Evolutionary conservation across 805 yeast genomes (phyloP).

Genomic region (Myxozyma kluyveri): DNA sequence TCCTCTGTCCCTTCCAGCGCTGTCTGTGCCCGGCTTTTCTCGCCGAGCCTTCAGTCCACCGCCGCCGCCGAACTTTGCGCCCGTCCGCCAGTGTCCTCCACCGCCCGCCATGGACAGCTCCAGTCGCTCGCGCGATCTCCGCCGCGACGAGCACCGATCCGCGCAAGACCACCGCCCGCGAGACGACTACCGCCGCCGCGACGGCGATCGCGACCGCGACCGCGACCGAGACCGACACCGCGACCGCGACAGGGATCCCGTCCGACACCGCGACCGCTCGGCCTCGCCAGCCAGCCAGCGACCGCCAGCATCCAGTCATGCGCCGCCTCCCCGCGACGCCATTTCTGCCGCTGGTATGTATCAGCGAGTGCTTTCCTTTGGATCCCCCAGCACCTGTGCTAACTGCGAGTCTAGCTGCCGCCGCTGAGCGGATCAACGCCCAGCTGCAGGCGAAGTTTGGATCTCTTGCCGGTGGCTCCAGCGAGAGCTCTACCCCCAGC

Average conservation of each 20-base stretch:
- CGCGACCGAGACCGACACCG: slow-evolving; percentile 19
- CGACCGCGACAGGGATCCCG: slow-evolving; percentile 24
- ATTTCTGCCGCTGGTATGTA: slow-evolving; percentile 33
- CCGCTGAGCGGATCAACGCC: slow-evolving; percentile 39
- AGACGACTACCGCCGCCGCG: not conserved
- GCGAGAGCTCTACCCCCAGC: too few species aligned
- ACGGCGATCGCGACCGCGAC: not conserved
- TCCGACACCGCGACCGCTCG: slow-evolving; percentile 24
- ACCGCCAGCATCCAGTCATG: slow-evolving; percentile 4
- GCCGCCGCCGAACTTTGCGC: not conserved
- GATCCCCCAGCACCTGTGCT: slow-evolving; percentile 11
- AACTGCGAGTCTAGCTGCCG: slow-evolving; percentile 29
- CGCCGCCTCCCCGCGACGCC: slow-evolving; percentile 31
- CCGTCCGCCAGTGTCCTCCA: not conserved
- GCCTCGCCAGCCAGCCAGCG: slow-evolving; percentile 14
- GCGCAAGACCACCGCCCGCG: not conserved
- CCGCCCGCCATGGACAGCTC: not conserved
- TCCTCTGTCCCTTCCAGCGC: too few species aligned
- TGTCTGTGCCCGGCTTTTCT: too few species aligned
- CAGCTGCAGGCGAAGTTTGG: slow-evolving; percentile 28
- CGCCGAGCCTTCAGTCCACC: not conserved
- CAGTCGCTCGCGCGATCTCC: not conserved
- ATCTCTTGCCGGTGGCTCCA: not conserved
- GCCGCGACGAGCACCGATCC: not conserved
- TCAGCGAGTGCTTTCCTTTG: not conserved